Evolutionary conservation across 23 red algal species (phyloP), one percentile per base, ranked within the genome.

Genomic region (Gracilariopsis chorda): DNA sequence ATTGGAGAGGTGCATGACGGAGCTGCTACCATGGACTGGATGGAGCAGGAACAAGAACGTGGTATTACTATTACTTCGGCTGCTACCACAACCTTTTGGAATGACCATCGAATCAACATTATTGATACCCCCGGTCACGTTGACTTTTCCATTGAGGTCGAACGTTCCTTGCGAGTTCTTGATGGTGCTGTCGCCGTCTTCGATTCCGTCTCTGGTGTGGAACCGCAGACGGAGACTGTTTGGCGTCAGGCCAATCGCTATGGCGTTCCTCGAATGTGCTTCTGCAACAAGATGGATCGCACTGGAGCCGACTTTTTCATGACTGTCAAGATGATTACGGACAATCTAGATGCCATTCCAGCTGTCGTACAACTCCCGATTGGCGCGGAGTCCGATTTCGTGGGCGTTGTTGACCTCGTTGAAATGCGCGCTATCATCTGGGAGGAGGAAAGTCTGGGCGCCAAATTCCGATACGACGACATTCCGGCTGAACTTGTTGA

Each of bases 1-100:
- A 99, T 99, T 80, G 97, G 97, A 4, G 97, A 99, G 73, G 97
- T 99, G 21, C 97, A 99, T 84, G 97, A 99, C 41, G 97, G 97
- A 23, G 93, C 97, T 34, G 97, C 97, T 12, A 94, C 92, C 25
- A 99, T 99, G 97, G 97, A 99, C 82, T 99, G 93, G 93, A 99
- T 99, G 97, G 97, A 90, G 23, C 97, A 99, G 80, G 97, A 99
- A 77, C 88, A 95, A 60, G 97, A 99, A 60, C 77, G 97, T 40
- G 97, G 97, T 12, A 99, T 99, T 41, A 99, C 97, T 41, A 99
- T 99, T 43, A 99, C 97, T 2, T 94, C 88, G 39, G 97, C 97
- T 48, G 97, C 97, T 1, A 99, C 97, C 7, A 99, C 97, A 19
- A 93, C 92, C 1, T 94, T 91, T 58, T 99, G 97, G 97, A 70